phyloP scores from a whole-genome alignment of 2,329 filamentous ascomycete species.

The Teratosphaeria pseudoeucalypti region DNA sequence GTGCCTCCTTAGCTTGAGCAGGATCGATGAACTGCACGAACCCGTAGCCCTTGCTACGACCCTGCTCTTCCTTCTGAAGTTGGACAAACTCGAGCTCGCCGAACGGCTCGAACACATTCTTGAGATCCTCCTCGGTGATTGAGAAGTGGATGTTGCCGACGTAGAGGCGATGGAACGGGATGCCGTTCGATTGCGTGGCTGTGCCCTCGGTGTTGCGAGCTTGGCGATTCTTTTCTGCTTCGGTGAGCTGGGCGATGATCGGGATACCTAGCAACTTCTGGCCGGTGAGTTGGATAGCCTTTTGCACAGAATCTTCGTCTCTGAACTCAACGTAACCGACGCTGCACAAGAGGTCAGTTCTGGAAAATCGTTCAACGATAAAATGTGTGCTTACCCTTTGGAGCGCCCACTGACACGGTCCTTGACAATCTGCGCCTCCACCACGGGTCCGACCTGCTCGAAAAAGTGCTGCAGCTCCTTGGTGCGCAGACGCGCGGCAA shows the following conservation, averaged over 20 bases:
- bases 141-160: slow-evolving; percentile 99
- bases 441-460: slow-evolving; percentile 85
- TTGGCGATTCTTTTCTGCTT: slow-evolving; percentile 98
- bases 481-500: slow-evolving; percentile 84
- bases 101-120: slow-evolving; percentile 95
- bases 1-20: slow-evolving; percentile 78
- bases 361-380: neutral
- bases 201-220: slow-evolving; percentile 67
- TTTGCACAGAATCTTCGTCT: slow-evolving; percentile 82
- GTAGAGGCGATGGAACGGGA: slow-evolving; percentile 95
- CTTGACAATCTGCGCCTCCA: slow-evolving; percentile 97
- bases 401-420: slow-evolving; percentile 93
- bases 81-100: slow-evolving; percentile 96
- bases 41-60: slow-evolving; percentile 86
- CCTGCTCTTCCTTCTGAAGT: slow-evolving; percentile 88
- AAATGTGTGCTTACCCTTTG: slow-evolving; percentile 63
- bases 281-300: slow-evolving; percentile 94
- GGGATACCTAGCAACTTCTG: slow-evolving; percentile 97
- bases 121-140: slow-evolving; percentile 89
- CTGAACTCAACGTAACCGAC: slow-evolving; percentile 99
- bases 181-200: slow-evolving; percentile 63
- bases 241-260: slow-evolving; percentile 94
- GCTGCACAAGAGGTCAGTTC: slow-evolving; percentile 44
- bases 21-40: slow-evolving; percentile 80
- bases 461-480: slow-evolving; percentile 93